phyloP scores from a whole-genome alignment of 139 green algal species.

The Asterochloris erici region DNA sequence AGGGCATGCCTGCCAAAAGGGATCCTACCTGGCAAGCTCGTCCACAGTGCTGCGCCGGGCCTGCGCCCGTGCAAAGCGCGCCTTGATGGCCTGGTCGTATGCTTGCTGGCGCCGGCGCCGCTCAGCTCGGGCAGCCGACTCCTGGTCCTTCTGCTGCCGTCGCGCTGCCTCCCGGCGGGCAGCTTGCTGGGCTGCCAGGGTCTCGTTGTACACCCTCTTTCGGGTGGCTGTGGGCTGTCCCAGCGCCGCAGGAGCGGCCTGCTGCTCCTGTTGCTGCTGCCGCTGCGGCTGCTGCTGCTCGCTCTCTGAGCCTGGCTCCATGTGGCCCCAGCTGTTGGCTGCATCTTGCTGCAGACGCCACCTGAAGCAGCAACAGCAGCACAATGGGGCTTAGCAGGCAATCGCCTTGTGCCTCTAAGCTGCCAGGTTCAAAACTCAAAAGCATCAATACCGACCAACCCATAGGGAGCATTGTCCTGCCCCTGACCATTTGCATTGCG shows the following conservation, averaged over 20 bases:
- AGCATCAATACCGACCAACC: not conserved
- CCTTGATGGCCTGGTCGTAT: slow-evolving; percentile 17
- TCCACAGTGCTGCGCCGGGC: not conserved
- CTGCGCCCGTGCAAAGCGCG: not conserved
- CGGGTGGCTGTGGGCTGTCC: not conserved
- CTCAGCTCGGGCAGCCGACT: not conserved
- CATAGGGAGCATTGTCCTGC: no score
- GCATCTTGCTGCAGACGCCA: slow-evolving; percentile 6
- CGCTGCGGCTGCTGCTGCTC: not conserved
- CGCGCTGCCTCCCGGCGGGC: not conserved
- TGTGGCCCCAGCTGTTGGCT: slow-evolving; percentile 5
- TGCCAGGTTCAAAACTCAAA: not conserved
- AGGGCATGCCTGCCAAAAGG: no score
- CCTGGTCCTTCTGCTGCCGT: not conserved
- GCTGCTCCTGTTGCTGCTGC: not conserved
- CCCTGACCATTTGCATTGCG: no score
- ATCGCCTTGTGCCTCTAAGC: not conserved
- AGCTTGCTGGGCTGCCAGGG: slow-evolving; percentile 3
- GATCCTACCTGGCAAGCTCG: no score
- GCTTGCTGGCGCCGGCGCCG: slow-evolving; percentile 7
- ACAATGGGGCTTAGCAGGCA: not conserved
- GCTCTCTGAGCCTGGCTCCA: not conserved
- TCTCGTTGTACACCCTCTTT: not conserved
- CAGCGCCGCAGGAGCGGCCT: not conserved
- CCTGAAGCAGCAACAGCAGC: not conserved